Evolutionary conservation across 2,329 filamentous ascomycete genomes (phyloP), one percentile per base, ranked within the genome.

Genomic region (Daldinia sp.): DNA sequence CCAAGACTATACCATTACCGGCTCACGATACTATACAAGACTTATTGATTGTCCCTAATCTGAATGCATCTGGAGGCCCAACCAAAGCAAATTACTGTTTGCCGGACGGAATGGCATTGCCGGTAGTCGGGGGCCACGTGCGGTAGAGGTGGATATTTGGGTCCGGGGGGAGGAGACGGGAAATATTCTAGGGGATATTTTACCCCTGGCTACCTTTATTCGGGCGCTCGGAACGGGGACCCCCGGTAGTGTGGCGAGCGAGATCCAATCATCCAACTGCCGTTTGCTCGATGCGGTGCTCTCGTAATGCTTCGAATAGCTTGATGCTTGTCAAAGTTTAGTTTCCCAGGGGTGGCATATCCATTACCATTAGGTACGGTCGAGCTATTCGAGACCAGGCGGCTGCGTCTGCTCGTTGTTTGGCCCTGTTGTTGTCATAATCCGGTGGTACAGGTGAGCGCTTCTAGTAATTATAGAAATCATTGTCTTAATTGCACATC

Each of bases 221-320:
- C 52, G 62, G 57, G 39, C 47, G 53, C 58, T 66, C 68, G 68
- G 69, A 70, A 64, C 65, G 66, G 68, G 49, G 37, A 35, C 21
- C 54, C 37, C 69, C 67, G 68, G 61, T 53, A 48, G 43, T 58
- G 55, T 39, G 29, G 63, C 35, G 53, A 61, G 49, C 58, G 23
- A 41, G 58, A 66, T 37, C 67, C 69, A 71, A 71, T 71, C 68
- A 70, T 63, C 61, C 47, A 71, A 71, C 64, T 71, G 69, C 69
- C 69, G 69, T 59, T 66, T 52, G 37, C 52, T 61, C 57, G 32
- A 49, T 61, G 45, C 54, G 21, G 59, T 37, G 8, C 32, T 62
- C 19, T 62, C 30, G 32, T 58, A 23, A 55, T 34, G 45, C 29
- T 43, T 41, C 32, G 35, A 57, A 66, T 66, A 29, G 13, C 25